Conservation (phyloP, 2,329 filamentous ascomycete species). For the Cladobotryum mycophilum region DNA sequence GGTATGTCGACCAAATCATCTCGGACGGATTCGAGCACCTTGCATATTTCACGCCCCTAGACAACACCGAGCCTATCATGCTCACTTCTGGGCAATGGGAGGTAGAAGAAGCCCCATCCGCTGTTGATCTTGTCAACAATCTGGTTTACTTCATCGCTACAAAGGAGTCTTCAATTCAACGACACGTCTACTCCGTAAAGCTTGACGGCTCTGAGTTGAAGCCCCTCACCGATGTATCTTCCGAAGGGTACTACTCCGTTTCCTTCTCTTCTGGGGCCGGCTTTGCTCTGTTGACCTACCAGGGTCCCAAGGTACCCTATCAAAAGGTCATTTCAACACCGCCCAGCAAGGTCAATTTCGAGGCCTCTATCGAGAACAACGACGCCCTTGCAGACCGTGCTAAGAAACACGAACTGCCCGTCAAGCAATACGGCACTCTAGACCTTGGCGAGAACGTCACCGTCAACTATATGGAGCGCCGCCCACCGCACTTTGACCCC, state of each 20-base stretch:
- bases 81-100: constrained; percentile 90
- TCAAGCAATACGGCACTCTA: constrained; percentile 75
- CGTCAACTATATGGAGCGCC: constrained; percentile 70
- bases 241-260: constrained; percentile 71
- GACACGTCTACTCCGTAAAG: constrained; percentile 85
- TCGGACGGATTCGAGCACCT: constrained; percentile 84
- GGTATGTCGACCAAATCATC: constrained; percentile 88
- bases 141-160: constrained; percentile 87
- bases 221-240: constrained; percentile 65
- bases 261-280: constrained; percentile 80
- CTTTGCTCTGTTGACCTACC: constrained; percentile 78
- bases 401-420: constrained; percentile 72
- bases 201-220: constrained; percentile 70
- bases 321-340: constrained; percentile 86
- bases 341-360: constrained; percentile 47
- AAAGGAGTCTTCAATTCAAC: constrained; percentile 79
- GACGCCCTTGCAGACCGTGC: constrained; percentile 60
- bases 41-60: constrained; percentile 85
- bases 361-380: constrained; percentile 68
- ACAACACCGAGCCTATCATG: constrained; percentile 74
- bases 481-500: constrained; percentile 80
- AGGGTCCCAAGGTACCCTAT: constrained; percentile 80
- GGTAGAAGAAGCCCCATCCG: constrained; percentile 76
- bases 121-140: constrained; percentile 77
- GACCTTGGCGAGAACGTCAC: constrained; percentile 71